Percentiles rank a stretch among this genome's conserved stretches.
Conservation (phyloP, 2,329 filamentous ascomycete genomes). For the Clonostachys chloroleuca region DNA sequence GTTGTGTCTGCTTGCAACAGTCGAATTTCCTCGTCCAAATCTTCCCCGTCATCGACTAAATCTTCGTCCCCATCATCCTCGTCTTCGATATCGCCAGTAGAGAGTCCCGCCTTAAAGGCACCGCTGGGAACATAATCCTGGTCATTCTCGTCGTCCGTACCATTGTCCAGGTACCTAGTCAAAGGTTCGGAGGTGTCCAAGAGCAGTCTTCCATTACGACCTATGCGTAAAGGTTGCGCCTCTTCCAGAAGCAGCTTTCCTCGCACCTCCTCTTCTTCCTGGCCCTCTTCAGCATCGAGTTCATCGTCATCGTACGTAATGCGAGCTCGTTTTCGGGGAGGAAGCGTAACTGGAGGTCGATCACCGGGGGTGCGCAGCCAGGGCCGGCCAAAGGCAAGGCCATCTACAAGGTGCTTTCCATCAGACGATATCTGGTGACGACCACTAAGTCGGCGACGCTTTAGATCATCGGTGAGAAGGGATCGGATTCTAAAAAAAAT, state of each 20-base stretch:
- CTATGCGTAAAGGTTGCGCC: slow-evolving; percentile 8
- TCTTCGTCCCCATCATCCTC: slow-evolving; percentile 6
- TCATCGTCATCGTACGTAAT: slow-evolving; percentile 32
- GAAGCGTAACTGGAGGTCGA: slow-evolving; percentile 66
- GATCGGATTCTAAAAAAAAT: slow-evolving; percentile 62
- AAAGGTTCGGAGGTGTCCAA: too few relatives aligned
- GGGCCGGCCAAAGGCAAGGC: slow-evolving; percentile 76
- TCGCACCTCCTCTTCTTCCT: slow-evolving; percentile 5
- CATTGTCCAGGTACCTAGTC: slow-evolving; percentile 7
- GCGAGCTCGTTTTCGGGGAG: slow-evolving; percentile 66
- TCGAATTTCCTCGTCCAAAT: slow-evolving; percentile 31
- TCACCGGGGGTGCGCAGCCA: slow-evolving; percentile 54
- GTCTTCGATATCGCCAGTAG: slow-evolving; percentile 5
- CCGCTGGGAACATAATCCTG: slow-evolving; percentile 8
- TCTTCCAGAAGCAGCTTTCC: slow-evolving; percentile 24
- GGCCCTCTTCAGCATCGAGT: slow-evolving; percentile 17
- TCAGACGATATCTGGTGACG: slow-evolving; percentile 76
- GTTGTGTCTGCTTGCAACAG: slow-evolving; percentile 35
- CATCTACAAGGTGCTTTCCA: slow-evolving; percentile 80
- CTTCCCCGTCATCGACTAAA: slow-evolving; percentile 4
- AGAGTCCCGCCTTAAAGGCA: slow-evolving; percentile 5
- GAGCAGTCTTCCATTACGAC: too few relatives aligned
- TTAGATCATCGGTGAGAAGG: slow-evolving; percentile 69
- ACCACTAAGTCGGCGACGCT: slow-evolving; percentile 67
- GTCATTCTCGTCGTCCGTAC: slow-evolving; percentile 8